Base-by-base conservation (phyloP, 345 rosid genomes). In the Clausena lansium region DNA sequence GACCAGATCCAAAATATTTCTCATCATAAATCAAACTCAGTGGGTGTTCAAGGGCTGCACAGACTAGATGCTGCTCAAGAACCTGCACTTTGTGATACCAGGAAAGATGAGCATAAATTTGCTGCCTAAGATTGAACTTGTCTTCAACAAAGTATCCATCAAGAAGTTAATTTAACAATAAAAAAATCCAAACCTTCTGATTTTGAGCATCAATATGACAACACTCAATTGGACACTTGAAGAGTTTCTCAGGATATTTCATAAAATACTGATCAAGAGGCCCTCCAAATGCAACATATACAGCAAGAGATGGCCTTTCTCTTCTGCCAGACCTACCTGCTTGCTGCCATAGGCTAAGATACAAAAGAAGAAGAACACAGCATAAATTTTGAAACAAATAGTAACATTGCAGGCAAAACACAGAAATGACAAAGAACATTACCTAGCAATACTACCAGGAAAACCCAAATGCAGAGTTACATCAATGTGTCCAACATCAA, bases 251-350 rank as follows among this genome's bases (percentile, higher is more conserved):
- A 2, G 98, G 99, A 84, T 79, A 88, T 77, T 83, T 92, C 97
- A 95, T 93, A 78, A 91, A 95, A 83, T 93, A 93, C 73, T 95
- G 99, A 82, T 95, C 99, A 9, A 95, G 89, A 61, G 99, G 96
- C 41, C 92, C 88, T 32, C 81, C 91, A 79, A 91, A 95, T 77
- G 95, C 98, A 65, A 93, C 97, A 84, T 90, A 93, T 36, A 95
- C 92, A 6, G 96, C 94, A 70, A 95, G 94, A 77, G 99, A 95
- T 54, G 91, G 81, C 84, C 81, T 92, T 77, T 87, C 96, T 81
- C 99, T 90, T 83, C 98, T 87, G 72, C 99, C 99, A 77, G 98
- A 93, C 85, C 98, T 87, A 76, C 99, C 99, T 22, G 98, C 97
- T 86, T 95, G 98, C 83, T 95, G 99, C 98, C 97, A 92, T 77